Conservation (phyloP, 768 basidiomycete genomes). For the Sistotremastrum niveocremeum region DNA sequence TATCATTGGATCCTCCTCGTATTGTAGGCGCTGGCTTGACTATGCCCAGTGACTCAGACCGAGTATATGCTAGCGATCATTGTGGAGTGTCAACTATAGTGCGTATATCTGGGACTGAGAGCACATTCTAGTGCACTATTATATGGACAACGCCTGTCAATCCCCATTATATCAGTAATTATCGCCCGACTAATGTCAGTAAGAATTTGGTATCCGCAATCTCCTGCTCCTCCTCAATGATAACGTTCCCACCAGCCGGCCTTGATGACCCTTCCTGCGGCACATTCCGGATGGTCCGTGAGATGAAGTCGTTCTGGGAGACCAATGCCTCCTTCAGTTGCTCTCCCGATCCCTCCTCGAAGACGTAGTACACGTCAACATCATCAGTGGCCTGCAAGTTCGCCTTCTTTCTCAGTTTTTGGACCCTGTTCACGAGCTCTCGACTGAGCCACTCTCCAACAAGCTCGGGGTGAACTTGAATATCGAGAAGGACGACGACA, state of each 20-base stretch:
- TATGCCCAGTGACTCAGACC: no score
- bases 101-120: no score
- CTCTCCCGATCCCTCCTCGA: slow-evolving; percentile 53
- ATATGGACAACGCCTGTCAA: background rate
- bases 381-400: slow-evolving; percentile 93
- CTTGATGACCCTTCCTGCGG: slow-evolving; percentile 48
- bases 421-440: slow-evolving; percentile 84
- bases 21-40: no score
- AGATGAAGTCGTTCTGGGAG: slow-evolving; percentile 55
- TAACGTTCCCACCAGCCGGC: slow-evolving; percentile 31
- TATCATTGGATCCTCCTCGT: no score
- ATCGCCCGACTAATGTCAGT: slow-evolving; percentile 50
- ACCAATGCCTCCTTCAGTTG: slow-evolving; percentile 52
- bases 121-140: background rate
- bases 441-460: slow-evolving; percentile 80
- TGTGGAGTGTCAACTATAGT: no score
- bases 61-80: no score
- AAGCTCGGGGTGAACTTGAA: slow-evolving; percentile 75
- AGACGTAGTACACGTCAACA: slow-evolving; percentile 73
- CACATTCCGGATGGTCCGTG: slow-evolving; percentile 58
- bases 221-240: slow-evolving; percentile 83
- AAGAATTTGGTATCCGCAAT: slow-evolving; percentile 66
- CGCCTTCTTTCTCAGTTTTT: slow-evolving; percentile 91
- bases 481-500: slow-evolving; percentile 87
- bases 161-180: slow-evolving; percentile 5